phyloP scores from a whole-genome alignment of 345 rosid genomes.

The Hirschfeldia incana region DNA sequence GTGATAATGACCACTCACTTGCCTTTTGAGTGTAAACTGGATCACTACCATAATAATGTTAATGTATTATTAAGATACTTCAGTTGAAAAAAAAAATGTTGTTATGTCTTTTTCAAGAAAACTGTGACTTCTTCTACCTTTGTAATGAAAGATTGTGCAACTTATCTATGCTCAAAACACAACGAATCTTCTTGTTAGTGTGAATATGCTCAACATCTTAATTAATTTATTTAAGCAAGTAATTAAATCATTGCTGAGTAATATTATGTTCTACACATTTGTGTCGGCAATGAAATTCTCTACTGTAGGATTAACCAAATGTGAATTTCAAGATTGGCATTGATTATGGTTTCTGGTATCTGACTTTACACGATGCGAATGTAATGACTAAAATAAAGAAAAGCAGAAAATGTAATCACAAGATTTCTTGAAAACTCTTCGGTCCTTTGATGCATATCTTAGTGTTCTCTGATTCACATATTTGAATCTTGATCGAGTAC shows the following conservation, averaged over 20 bases:
- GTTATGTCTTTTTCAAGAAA: neutral
- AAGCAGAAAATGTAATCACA: too few relatives aligned
- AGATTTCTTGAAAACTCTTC: neutral
- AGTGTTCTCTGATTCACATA: slow-evolving; percentile 35
- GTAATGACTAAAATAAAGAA: slow-evolving; percentile 9
- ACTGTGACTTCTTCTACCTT: slow-evolving; percentile 1
- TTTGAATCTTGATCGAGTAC: slow-evolving; percentile 41
- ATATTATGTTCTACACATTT: neutral
- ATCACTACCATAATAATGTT: neutral
- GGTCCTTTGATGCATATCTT: slow-evolving; percentile 26
- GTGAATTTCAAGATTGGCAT: slow-evolving; percentile 21
- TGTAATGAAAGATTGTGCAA: slow-evolving; percentile 4
- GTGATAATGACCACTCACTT: slow-evolving; percentile 14
- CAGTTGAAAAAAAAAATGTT: neutral
- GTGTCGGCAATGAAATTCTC: slow-evolving; percentile 29
- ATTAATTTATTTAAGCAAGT: neutral
- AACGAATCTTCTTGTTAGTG: neutral
- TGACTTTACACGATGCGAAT: slow-evolving; percentile 25
- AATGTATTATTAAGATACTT: neutral
- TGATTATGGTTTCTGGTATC: slow-evolving; percentile 18
- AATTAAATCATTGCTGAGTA: neutral
- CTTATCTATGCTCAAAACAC: neutral
- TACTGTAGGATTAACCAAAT: slow-evolving; percentile 36
- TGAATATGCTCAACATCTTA: slow-evolving; percentile 12
- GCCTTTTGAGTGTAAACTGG: neutral